Evolutionary conservation across 129 eudicot genomes (phyloP).

Genomic region (Calendula officinalis): DNA sequence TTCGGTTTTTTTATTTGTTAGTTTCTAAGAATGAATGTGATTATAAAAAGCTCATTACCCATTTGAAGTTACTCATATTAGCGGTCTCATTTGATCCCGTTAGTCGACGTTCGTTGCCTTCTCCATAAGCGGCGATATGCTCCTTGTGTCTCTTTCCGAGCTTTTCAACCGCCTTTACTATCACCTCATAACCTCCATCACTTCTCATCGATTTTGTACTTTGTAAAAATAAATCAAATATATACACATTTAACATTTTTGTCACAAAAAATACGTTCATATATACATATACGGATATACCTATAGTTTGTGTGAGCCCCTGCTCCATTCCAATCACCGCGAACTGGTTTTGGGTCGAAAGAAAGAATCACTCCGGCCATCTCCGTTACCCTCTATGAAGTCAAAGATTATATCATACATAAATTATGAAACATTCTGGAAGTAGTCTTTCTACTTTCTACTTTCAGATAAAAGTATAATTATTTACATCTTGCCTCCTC

Average conservation of each 20-base stretch:
- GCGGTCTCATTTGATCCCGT: slow-evolving; percentile 87
- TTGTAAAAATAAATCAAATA: background rate
- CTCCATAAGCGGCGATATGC: slow-evolving; percentile 82
- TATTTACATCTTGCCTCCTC: no score
- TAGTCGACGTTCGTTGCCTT: slow-evolving; percentile 85
- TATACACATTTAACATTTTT: background rate
- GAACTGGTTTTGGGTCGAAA: slow-evolving; percentile 81
- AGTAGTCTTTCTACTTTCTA: no score
- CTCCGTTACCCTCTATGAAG: slow-evolving; percentile 70
- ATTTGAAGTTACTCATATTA: slow-evolving; percentile 58
- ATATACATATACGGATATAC: slow-evolving; percentile 22
- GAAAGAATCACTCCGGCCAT: slow-evolving; percentile 67
- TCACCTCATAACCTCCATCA: slow-evolving; percentile 66
- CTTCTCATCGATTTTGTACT: slow-evolving; percentile 76
- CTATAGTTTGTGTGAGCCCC: slow-evolving; percentile 91
- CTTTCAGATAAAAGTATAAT: no score
- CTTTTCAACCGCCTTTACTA: slow-evolving; percentile 76
- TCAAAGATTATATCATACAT: background rate
- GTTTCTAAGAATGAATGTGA: background rate
- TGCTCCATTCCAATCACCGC: slow-evolving; percentile 96
- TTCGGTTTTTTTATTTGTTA: background rate
- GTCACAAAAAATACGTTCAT: background rate
- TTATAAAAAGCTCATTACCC: slow-evolving; percentile 45
- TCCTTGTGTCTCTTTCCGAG: slow-evolving; percentile 64
- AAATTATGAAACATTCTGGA: no score